Base-by-base conservation (phyloP, 148 eudicot genomes). In the Arbutus unedo region DNA sequence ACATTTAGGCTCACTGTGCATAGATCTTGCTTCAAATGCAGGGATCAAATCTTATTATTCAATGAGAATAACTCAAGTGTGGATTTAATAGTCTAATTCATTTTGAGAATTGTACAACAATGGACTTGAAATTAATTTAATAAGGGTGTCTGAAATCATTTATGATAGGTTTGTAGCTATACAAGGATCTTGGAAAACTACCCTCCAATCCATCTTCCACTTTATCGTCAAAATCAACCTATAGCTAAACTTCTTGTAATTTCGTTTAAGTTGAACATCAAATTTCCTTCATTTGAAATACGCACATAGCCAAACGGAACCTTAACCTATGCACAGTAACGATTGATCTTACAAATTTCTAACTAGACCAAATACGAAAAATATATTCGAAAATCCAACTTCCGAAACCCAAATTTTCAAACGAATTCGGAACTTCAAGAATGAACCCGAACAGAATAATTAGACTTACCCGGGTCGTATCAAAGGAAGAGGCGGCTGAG, bases 381-480 rank as follows among this genome's bases (percentile, higher is more conserved):
- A 44, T 10, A 70, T 59, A 54, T 43, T 53, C 56, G 5, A 66
- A 21, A 38, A 70, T 8, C 8, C 50, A 51, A 23, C 64, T 48
- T 74, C 79, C 73, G 49, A 80, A 38, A 53, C 49, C 54, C 54
- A 53, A 21, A 23, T 77, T 80, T 80, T 10, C 18, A 60, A 49
- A 18, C 43, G 53, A 64, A 25, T 41, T 38, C 5, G 5, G 7
- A 68, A 53, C 11, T 31, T 16, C 47, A 2, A 0, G 45, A 51
- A 78, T 78, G 19, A 59, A 59, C 66, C 25, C 23, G 23, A 59
- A 59, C 2, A 11, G 19, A 18, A 66, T 19, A 80, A 19, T 56
- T 72, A 18, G 60, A 74, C 93, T 90, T 82, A 94, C 98, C 81
- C 8, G 16, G 89, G 85, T 55, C 93, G 85, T 78, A 87, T 83